Base-by-base conservation (phyloP, 1,284 basidiomycete species). In the Hymenochaete sp. region DNA sequence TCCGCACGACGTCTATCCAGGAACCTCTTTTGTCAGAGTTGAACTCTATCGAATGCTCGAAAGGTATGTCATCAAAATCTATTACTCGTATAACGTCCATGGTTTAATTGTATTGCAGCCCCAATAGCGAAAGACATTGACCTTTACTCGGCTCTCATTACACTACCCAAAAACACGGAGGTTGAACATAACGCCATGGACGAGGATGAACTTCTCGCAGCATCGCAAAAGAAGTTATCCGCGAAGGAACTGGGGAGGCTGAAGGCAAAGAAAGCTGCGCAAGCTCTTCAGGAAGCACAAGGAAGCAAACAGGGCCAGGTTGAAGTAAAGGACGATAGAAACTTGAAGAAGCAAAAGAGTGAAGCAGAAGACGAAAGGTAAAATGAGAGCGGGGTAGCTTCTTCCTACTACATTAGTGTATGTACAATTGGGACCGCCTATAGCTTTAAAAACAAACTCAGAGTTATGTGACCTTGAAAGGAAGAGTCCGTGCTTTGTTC, bases 141-240 rank as follows among this genome's bases (percentile, higher is more conserved):
- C 43, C 62, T 85, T 2, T 87, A 88, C 55, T 63, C 67, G 3
- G 66, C 72, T 33, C 66, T 88, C 14, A 61, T 64, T 0, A 65
- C 72, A 11, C 63, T 87, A 53, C 84, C 84, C 1, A 88, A 88
- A 57, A 70, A 72, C 51, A 60, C 64, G 18, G 71, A 75, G 24
- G 65, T 55, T 2, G 67, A 68, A 36, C 66, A 68, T 48, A 67
- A 70, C 44, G 63, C 62, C n/a, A 65, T 65, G 55, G 60, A 61
- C 22, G 62, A 59, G 13, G 32, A 35, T 19, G 61, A 54, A 9
- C 57, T 53, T 11, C 52, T 47, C 3, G 38, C 26, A 3, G 44
- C 48, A 6, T 40, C 42, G 10, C 32, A 50, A 35, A 58, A 55
- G 45, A 56, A 61, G 47, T 45, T 59, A 38, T 64, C 61, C 35